Percentiles rank a stretch among this genome's conserved stretches.
phyloP scores from a whole-genome alignment of 768 basidiomycete genomes.

The Neoboletus brunneissimus region DNA sequence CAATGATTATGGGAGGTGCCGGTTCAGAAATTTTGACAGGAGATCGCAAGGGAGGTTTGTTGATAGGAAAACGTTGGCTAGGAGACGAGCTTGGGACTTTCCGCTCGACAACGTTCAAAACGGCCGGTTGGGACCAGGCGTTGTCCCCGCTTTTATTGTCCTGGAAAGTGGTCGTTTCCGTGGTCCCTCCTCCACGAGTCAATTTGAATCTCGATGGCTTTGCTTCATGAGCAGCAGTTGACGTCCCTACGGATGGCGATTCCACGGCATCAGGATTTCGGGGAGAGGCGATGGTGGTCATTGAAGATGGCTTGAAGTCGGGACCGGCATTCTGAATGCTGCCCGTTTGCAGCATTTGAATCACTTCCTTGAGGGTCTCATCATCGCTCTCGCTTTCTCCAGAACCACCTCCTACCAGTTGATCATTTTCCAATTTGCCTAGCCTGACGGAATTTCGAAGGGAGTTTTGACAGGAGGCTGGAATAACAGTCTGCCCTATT shows the following conservation, averaged over 20 bases:
- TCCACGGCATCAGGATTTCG: not conserved
- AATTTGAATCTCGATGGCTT: conserved; percentile 51
- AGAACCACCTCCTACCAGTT: conserved; percentile 48
- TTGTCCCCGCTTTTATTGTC: conserved; percentile 30
- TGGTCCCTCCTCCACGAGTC: conserved; percentile 9
- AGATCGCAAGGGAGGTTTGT: conserved; percentile 11
- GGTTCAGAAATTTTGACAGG: not conserved
- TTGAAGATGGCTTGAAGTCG: conserved; percentile 27
- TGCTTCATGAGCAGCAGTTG: conserved; percentile 19
- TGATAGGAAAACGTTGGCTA: conserved; percentile 16
- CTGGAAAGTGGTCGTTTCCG: conserved; percentile 15
- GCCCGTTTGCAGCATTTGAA: conserved; percentile 50
- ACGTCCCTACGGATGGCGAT: not conserved
- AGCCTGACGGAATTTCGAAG: conserved; percentile 51
- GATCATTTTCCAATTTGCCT: conserved; percentile 54
- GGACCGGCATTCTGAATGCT: conserved; percentile 55
- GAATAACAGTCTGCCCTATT: conserved; percentile 40
- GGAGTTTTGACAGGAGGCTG: conserved; percentile 45
- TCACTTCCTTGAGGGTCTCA: conserved; percentile 46
- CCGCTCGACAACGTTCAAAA: conserved; percentile 27
- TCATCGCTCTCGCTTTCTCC: conserved; percentile 57
- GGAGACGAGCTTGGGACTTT: conserved; percentile 11
- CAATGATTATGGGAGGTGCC: conserved; percentile 12
- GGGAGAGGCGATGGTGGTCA: not conserved
- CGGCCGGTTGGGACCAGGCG: conserved; percentile 33